phyloP scores from a whole-genome alignment of 139 green algal genomes.

The Chlorella sp. region DNA sequence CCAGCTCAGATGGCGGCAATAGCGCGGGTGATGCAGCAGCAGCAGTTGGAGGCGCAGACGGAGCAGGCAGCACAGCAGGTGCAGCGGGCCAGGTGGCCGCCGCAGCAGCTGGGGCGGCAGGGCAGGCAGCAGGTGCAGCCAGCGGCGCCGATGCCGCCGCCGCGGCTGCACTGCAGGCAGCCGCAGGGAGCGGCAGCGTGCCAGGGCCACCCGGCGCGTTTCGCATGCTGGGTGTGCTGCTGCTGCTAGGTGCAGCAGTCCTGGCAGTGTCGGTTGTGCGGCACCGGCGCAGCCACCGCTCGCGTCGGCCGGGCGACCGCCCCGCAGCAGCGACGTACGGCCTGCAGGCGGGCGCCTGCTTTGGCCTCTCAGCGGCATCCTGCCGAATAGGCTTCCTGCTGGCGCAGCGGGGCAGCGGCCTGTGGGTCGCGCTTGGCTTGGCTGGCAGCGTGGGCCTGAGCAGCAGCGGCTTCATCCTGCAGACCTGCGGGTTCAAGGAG shows the following conservation, averaged over 20 bases:
- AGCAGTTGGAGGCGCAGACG: neutral
- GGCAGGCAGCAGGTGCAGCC: neutral
- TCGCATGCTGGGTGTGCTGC: constrained; percentile 50
- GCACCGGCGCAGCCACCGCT: neutral
- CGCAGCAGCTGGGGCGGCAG: constrained; percentile 3
- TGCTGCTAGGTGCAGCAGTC: constrained; percentile 21
- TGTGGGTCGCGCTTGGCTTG: constrained; percentile 76
- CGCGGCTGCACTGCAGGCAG: constrained; percentile 1
- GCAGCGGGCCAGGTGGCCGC: neutral
- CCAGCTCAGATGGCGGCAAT: constrained; percentile 24
- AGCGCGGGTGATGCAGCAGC: neutral
- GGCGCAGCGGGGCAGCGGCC: constrained; percentile 40
- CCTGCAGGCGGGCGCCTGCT: constrained; percentile 85
- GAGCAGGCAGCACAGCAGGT: neutral
- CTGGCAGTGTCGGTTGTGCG: constrained; percentile 28
- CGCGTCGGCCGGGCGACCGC: constrained; percentile 25
- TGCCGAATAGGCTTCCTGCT: constrained; percentile 80
- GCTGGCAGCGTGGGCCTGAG: constrained; percentile 64
- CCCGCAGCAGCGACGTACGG: constrained; percentile 28
- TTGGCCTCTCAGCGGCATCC: constrained; percentile 81
- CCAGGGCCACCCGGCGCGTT: constrained; percentile 6
- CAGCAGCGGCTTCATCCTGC: constrained; percentile 79
- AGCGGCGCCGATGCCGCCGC: neutral
- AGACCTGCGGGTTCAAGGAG: constrained; percentile 87
- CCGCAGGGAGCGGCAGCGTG: neutral